Evolutionary conservation across 768 basidiomycete genomes (phyloP).

Genomic region (Leccinellum rugosiceps): DNA sequence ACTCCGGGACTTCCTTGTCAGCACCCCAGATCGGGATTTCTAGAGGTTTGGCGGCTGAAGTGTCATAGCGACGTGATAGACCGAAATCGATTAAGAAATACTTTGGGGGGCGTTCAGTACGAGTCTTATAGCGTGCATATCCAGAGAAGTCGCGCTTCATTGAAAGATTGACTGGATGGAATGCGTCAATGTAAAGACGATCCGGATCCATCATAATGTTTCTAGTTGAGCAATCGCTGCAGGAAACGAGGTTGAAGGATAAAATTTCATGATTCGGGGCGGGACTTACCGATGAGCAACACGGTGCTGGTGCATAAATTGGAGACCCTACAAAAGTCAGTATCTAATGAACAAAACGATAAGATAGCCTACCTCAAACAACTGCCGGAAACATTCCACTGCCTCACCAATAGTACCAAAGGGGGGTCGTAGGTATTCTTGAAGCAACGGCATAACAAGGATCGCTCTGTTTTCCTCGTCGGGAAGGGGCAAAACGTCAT

Average conservation of each 20-base stretch:
- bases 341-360: neutral
- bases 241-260: neutral
- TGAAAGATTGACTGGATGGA: neutral
- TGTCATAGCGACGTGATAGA: neutral
- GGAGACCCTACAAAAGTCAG: neutral
- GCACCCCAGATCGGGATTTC: neutral
- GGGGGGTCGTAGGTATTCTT: slow-evolving; percentile 13
- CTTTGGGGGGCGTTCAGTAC: neutral
- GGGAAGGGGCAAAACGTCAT: slow-evolving; percentile 20
- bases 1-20: neutral
- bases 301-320: neutral
- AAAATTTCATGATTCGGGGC: too few relatives aligned
- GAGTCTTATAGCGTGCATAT: neutral
- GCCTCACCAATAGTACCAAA: neutral
- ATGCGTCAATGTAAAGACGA: neutral
- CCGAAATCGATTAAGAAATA: neutral
- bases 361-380: neutral
- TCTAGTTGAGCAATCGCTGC: neutral
- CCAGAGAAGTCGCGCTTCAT: neutral
- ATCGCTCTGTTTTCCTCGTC: slow-evolving; percentile 7
- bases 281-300: neutral
- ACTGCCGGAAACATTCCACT: neutral
- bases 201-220: neutral
- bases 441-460: slow-evolving; percentile 37
- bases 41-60: rapidly evolving